Evolutionary conservation across 2,329 filamentous ascomycete species (phyloP), one percentile per base, ranked within the genome.

Genomic region (Calonectria montana): DNA sequence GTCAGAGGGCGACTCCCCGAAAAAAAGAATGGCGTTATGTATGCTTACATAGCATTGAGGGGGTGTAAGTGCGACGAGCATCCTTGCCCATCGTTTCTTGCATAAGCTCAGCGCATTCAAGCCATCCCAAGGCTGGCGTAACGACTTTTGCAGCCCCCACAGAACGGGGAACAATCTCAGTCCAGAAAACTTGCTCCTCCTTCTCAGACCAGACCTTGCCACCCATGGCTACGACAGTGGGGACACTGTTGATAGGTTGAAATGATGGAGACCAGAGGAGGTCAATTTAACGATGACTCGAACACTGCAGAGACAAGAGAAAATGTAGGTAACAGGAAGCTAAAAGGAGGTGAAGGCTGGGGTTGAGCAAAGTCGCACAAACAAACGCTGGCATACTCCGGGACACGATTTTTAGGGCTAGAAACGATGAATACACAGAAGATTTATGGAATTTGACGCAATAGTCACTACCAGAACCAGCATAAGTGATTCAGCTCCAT

Each of bases 121-220:
- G 78, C 86, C 86, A 88, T 62, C 79, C 81, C 25, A 79, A n/a
- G 4, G 48, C 18, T 16, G 74, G 74, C 18, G 74, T 62, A 6
- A 65, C 37, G 7, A 73, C 70, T 35, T 76, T 76, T 6, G 79
- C 77, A 37, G 80, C 78, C 65, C 83, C 84, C 2, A 80, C 77
- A 0, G 85, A 87, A 8, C 79, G 76, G 0, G 84, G 81, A 1
- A 87, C 76, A 29, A 84, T 77, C 3, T 74, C 73, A 10, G 79
- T 79, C 88, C 88, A 90, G 76, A 89, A 90, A 73, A 85, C 79
- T 1, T 75, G 67, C 78, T 90, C 88, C 72, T 90, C 88, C 1
- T 83, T 78, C 0, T 69, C 69, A 0, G 86, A 84, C 88, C 88
- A 90, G 6, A 85, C 80, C 72, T 85, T 88, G 27, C 87, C 88